Evolutionary conservation across 1,284 basidiomycete species (phyloP).

Genomic region (Termitomyces sp.): DNA sequence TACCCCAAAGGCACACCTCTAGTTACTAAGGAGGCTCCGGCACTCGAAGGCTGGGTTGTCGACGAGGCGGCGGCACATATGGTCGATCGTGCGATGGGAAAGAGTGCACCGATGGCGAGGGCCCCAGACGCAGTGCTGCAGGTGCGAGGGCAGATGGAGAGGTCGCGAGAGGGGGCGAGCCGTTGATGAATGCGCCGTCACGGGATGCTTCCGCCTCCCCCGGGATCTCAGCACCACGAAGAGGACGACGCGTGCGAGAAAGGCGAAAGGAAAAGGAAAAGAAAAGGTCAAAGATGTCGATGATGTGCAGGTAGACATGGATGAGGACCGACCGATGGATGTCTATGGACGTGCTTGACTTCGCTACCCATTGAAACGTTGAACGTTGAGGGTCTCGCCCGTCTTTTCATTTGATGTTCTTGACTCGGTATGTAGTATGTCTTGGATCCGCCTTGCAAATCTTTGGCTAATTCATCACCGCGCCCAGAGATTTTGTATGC

Average conservation of each 20-base stretch:
- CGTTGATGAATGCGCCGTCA: conserved; percentile 3
- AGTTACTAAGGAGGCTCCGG: neutral
- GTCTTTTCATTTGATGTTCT: too few relatives aligned
- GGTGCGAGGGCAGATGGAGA: neutral
- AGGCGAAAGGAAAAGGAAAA: neutral
- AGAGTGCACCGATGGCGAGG: conserved; percentile 20
- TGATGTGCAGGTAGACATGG: neutral
- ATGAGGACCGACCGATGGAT: too few relatives aligned
- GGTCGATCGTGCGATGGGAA: conserved; percentile 32
- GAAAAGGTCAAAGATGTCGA: neutral
- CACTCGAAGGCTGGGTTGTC: neutral
- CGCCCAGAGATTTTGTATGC: too few relatives aligned
- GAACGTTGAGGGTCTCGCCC: too few relatives aligned
- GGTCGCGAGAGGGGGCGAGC: neutral
- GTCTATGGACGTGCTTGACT: too few relatives aligned
- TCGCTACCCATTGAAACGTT: too few relatives aligned
- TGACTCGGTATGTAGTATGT: too few relatives aligned
- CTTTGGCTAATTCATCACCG: too few relatives aligned
- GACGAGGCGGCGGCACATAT: conserved; percentile 14
- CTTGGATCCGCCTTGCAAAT: too few relatives aligned
- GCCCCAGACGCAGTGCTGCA: conserved; percentile 10
- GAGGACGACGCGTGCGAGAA: neutral
- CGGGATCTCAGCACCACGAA: conserved; percentile 2
- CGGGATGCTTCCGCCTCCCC: neutral
- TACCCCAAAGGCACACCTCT: conserved; percentile 29